Percentiles rank a stretch among this genome's conserved stretches.
These are phyloP conservation scores for Lactarius vividus DNA, from an alignment of 768 basidiomycete genomes.

Conservation along the genomic window DNA sequence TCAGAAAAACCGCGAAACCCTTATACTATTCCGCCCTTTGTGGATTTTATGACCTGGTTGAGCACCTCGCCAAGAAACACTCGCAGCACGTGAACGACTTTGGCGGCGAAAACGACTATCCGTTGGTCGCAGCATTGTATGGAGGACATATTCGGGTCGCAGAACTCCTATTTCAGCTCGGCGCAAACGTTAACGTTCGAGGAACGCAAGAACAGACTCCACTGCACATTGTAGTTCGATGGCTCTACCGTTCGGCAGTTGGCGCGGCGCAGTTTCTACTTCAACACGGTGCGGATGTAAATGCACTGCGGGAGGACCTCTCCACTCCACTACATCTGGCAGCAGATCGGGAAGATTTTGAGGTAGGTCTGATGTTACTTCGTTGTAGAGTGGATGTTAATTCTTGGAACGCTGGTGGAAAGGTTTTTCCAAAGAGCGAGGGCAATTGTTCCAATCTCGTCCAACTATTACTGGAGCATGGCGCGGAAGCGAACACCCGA, in stretches of 20 bases:
- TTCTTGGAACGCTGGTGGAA: background rate
- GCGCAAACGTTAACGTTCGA: background rate
- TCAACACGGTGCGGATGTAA: background rate
- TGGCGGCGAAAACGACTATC: background rate
- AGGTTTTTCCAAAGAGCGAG: background rate
- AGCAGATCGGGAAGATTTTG: background rate
- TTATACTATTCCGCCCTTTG: background rate
- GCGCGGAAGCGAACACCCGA: background rate
- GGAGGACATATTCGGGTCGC: background rate
- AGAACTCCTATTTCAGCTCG: background rate
- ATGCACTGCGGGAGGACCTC: background rate
- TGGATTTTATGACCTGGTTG: background rate
- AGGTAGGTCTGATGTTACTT: background rate
- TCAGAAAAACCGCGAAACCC: background rate
- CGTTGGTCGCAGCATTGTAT: background rate
- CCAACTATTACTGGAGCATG: background rate
- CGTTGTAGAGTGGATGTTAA: background rate
- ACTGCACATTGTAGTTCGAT: background rate
- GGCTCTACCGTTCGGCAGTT: fast-evolving
- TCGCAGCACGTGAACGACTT: background rate
- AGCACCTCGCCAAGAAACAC: background rate
- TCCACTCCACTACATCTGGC: background rate
- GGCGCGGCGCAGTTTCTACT: background rate
- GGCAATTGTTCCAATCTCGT: background rate
- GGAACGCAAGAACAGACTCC: background rate